phyloP scores from a whole-genome alignment of 495 filamentous ascomycete genomes.

The Aspergillus sclerotioniger region DNA sequence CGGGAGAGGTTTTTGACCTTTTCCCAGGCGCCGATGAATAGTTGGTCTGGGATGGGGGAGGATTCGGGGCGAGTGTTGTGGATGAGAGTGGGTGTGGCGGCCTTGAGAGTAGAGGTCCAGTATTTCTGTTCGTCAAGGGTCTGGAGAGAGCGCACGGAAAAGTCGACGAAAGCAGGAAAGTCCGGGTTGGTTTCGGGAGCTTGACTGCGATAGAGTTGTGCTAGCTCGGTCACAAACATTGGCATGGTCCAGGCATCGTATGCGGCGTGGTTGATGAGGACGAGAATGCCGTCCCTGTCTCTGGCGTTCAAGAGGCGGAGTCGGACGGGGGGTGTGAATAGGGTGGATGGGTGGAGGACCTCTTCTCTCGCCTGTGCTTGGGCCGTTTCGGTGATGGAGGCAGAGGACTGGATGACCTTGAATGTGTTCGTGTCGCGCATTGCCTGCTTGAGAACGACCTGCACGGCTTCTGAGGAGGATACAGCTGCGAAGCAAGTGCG shows the following conservation, averaged over 20 bases:
- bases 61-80: background rate
- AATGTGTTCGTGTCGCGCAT: constrained; percentile 22
- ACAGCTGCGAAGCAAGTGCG: constrained; percentile 61
- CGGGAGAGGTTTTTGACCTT: constrained; percentile 22
- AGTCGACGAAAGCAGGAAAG: constrained; percentile 24
- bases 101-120: constrained; percentile 20
- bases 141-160: constrained; percentile 20
- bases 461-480: constrained; percentile 27
- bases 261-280: constrained; percentile 33
- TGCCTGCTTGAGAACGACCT: constrained; percentile 34
- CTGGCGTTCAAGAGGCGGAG: constrained; percentile 24
- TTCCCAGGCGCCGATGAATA: constrained; percentile 26
- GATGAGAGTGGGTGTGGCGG: constrained; percentile 18
- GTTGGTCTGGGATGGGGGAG: constrained; percentile 6
- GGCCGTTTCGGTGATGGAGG: constrained; percentile 14
- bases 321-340: constrained; percentile 26
- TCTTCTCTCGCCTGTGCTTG: constrained; percentile 22
- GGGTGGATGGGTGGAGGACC: constrained; percentile 24
- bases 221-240: constrained; percentile 29
- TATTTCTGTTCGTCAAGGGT: constrained; percentile 21
- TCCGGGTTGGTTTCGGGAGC: constrained; percentile 13
- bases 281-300: constrained; percentile 25
- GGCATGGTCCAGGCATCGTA: constrained; percentile 39
- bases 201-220: constrained; percentile 20
- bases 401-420: constrained; percentile 18